Percentiles rank a stretch among this genome's conserved stretches.
phyloP scores from a whole-genome alignment of 495 filamentous ascomycete genomes.

The Penicillium lividum region DNA sequence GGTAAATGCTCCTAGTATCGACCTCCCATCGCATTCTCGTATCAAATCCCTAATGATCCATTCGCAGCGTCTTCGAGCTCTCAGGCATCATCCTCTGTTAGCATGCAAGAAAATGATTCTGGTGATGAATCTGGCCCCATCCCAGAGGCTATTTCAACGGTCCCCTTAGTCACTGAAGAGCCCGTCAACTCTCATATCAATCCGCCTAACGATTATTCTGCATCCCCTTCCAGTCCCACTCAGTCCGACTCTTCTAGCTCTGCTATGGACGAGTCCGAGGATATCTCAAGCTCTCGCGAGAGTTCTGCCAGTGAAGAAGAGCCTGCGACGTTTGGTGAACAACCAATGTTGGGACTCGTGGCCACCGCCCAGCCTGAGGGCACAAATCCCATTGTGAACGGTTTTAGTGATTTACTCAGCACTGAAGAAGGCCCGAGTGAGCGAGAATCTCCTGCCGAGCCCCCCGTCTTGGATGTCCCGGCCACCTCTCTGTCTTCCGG shows the following conservation, averaged over 20 bases:
- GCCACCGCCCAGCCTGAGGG: not conserved
- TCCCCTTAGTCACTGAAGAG: not conserved
- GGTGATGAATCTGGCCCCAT: not conserved
- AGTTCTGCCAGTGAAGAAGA: conserved; percentile 15
- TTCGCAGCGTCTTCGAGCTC: not conserved
- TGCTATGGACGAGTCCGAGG: conserved; percentile 45
- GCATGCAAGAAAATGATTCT: not conserved
- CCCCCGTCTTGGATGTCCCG: not conserved
- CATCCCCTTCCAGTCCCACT: conserved; percentile 6
- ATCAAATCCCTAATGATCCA: not conserved
- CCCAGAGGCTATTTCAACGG: not conserved
- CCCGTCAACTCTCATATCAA: conserved; percentile 2
- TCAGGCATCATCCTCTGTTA: not conserved
- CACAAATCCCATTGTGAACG: conserved; percentile 4
- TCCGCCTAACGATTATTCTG: conserved; percentile 1
- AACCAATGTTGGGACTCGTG: not conserved
- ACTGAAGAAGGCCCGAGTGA: not conserved
- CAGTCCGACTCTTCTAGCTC: conserved; percentile 38
- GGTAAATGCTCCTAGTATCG: conserved; percentile 15
- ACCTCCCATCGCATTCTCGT: not conserved
- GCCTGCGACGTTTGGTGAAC: not conserved
- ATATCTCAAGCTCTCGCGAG: conserved; percentile 13
- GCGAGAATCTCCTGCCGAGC: not conserved
- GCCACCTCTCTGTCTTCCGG: not conserved
- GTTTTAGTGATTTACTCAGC: not conserved